Base-by-base conservation (phyloP, 2,329 filamentous ascomycete genomes). In the Aspergillus tubingensis region DNA sequence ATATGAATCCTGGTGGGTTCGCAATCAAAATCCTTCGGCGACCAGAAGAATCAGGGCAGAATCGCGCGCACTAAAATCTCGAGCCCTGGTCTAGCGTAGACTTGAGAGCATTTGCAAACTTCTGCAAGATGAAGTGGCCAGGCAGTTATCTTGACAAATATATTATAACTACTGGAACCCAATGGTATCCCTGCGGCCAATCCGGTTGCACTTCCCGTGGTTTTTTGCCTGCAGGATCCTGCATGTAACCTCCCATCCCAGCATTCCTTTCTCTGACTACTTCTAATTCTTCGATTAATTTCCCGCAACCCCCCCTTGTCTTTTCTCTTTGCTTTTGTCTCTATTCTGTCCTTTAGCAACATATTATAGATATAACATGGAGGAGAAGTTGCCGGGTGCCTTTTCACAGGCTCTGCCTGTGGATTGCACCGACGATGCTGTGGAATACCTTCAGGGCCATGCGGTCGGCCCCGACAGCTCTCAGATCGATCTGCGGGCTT, bases 381-480 rank as follows among this genome's bases (percentile, higher is more conserved):
- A 57, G 19, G 62, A 65, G 27, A 65, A 62, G 53, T 5, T 11
- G 19, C 41, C 41, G 11, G 49, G 62, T 15, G 30, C 55, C 21
- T 54, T 51, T 8, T 19, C 52, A 5, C 56, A 61, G 6, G 10
- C 44, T 7, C n/a, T 54, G 51, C 25, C 23, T 4, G 15, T 51
- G 5, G 53, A 62, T 32, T 38, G 58, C 58, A 54, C 48, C 5
- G 69, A 71, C 17, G 65, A 69, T 27, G 69, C 66, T 2, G 66
- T 64, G 23, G 43, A 58, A 10, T 71, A 68, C 48, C 67, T 71
- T 15, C 62, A 68, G 8, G 50, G 43, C 8, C 67, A 70, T 43
- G 38, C 27, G 8, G 43, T 54, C 54, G 60, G 21, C 3, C 15
- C 51, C 32, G 30, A 48, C 8, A 19, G 43, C 56, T 38, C 52